Base-by-base conservation (phyloP, 2,329 filamentous ascomycete genomes). In the Aurifilum marmelostoma region DNA sequence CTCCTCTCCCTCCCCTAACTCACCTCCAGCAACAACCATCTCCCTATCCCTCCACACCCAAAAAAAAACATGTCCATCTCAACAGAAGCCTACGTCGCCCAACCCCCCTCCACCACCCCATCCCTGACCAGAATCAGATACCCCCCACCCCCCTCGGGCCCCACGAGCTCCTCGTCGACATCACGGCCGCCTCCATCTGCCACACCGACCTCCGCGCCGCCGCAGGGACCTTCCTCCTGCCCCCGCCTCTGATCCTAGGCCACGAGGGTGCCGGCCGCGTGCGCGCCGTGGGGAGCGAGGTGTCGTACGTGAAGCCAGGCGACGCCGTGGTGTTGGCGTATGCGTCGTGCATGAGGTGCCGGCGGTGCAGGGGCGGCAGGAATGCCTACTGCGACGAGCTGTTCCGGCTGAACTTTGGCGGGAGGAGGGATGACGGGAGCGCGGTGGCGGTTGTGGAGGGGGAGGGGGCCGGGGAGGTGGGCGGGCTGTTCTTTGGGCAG, bases 261-360 rank as follows among this genome's bases (percentile, higher is more conserved):
- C 71, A 72, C 58, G 73, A 74, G 39, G 70, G 69, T 2, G 62
- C 73, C 16, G 73, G 73, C 29, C 60, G 68, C 27, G 72, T 74
- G 34, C 66, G 65, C 39, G 60, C 71, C 9, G 41, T 74, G 29
- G 73, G 72, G 7, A 50, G 69, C 9, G 61, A 61, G 41, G 72
- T 74, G 18, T 69, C 68, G 11, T 59, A 64, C 1, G 52, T 73
- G 63, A 63, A 68, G 61, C 64, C 68, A 7, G 73, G 73, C 34
- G 73, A 74, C 66, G 67, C 71, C 18, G 73, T 74, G 41, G 65
- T 68, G 3, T 66, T 70, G 32, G 66, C 67, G 12, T 70, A 63
- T 32, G 67, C 66, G 39, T 68, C 66, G 34, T 70, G 69, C 59
- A 65, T 34, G 18, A 29, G 27, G n/a, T 70, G 69, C 11, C 62